phyloP scores from a whole-genome alignment of 2,329 filamentous ascomycete genomes.

The Lomentospora prolificans region DNA sequence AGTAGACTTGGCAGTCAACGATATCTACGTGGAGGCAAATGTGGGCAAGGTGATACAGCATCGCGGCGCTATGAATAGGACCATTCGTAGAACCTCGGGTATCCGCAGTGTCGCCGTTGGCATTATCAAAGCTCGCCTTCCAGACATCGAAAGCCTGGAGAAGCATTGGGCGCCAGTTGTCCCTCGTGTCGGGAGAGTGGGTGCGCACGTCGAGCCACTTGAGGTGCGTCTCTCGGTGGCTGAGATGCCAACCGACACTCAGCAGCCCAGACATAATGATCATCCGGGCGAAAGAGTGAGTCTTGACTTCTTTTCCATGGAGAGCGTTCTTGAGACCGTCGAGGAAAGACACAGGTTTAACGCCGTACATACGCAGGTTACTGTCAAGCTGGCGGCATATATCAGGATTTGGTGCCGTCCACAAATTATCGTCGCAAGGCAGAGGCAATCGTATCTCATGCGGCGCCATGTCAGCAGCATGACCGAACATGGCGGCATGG shows the following conservation, averaged over 20 bases:
- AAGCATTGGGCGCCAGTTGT: constrained; percentile 70
- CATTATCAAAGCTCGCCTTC: constrained; percentile 74
- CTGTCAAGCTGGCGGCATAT: constrained; percentile 69
- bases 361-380: constrained; percentile 65
- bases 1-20: constrained; percentile 82
- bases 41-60: constrained; percentile 78
- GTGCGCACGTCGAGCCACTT: constrained; percentile 64
- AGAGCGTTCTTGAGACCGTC: constrained; percentile 77
- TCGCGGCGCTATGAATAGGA: constrained; percentile 68
- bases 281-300: constrained; percentile 80
- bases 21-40: constrained; percentile 86
- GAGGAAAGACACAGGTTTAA: constrained; percentile 70
- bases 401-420: constrained; percentile 70
- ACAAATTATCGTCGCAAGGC: constrained; percentile 78
- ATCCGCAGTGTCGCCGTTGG: constrained; percentile 18
- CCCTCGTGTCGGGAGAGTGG: constrained; percentile 49
- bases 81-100: constrained; percentile 42
- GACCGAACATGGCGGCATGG: constrained; percentile 87
- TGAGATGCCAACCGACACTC: constrained; percentile 89
- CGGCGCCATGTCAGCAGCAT: constrained; percentile 81
- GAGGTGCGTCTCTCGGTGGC: constrained; percentile 75
- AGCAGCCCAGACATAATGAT: constrained; percentile 84
- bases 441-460: constrained; percentile 80
- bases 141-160: constrained; percentile 77
- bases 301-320: constrained; percentile 70